A percentile compares a stretch with the other conserved stretches of the same genome.
Conservation (phyloP, 2,329 filamentous ascomycete species). For the Ceratocystis smalleyi region DNA sequence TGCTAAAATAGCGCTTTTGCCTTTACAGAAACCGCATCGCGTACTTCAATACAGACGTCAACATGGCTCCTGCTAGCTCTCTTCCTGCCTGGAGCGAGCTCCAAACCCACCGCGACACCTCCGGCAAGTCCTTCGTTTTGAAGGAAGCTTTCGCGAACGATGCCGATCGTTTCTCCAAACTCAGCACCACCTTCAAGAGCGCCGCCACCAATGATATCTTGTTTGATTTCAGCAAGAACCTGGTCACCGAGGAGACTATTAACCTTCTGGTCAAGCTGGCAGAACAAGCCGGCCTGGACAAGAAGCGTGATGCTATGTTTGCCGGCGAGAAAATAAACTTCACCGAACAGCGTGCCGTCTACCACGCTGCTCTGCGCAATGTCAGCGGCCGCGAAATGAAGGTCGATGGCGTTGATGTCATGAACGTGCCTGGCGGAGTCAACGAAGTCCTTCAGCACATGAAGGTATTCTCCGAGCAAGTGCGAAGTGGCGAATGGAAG, state of each 20-base stretch:
- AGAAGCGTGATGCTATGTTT: conserved; percentile 96
- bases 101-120: conserved; percentile 71
- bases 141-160: conserved; percentile 88
- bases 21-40: background rate
- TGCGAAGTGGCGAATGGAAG: conserved; percentile 91
- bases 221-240: conserved; percentile 99
- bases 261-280: conserved; percentile 76
- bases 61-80: conserved; percentile 70
- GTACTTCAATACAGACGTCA: conserved; percentile 19
- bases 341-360: conserved; percentile 89
- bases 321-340: conserved; percentile 98
- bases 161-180: conserved; percentile 74
- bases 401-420: conserved; percentile 85
- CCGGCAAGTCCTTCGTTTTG: conserved; percentile 79
- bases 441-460: conserved; percentile 88
- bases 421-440: conserved; percentile 75
- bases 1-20: background rate
- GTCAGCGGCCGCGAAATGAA: conserved; percentile 64
- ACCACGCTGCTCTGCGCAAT: conserved; percentile 89
- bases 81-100: conserved; percentile 80
- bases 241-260: conserved; percentile 84
- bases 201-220: conserved; percentile 74
- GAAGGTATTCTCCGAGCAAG: conserved; percentile 93
- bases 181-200: conserved; percentile 72
- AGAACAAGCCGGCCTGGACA: conserved; percentile 76